phyloP scores from a whole-genome alignment of 345 rosid genomes.

The Syzygium aromaticum region DNA sequence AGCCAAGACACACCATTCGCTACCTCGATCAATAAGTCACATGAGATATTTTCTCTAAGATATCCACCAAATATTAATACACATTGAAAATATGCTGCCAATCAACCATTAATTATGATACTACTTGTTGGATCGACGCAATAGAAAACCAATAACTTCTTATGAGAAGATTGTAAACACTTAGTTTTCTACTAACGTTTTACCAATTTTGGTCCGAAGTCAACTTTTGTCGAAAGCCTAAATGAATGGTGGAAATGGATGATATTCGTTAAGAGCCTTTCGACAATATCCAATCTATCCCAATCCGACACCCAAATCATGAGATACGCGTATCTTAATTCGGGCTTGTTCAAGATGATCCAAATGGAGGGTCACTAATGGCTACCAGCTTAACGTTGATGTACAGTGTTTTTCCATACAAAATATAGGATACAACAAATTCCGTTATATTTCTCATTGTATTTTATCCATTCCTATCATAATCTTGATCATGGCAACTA shows the following conservation, averaged over 20 bases:
- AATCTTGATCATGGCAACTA: too few species aligned
- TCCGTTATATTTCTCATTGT: too few species aligned
- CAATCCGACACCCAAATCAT: neutral
- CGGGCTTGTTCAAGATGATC: too few species aligned
- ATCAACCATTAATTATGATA: fast-evolving
- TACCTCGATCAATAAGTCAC: neutral
- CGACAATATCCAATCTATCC: neutral
- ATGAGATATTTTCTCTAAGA: neutral
- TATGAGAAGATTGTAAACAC: neutral
- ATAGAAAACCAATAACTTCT: neutral
- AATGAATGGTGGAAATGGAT: neutral
- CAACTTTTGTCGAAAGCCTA: neutral
- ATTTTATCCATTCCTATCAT: too few species aligned
- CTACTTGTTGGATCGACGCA: neutral
- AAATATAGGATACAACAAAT: too few species aligned
- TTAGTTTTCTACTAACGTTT: neutral
- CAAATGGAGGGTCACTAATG: too few species aligned
- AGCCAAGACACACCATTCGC: neutral
- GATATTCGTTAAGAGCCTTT: neutral
- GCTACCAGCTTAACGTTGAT: too few species aligned
- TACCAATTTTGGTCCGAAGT: neutral
- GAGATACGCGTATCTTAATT: neutral
- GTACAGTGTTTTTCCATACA: too few species aligned
- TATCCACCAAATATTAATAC: neutral
- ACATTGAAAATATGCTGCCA: neutral